phyloP scores from a whole-genome alignment of 2,329 filamentous ascomycete species.

The Aquanectria penicillioides region DNA sequence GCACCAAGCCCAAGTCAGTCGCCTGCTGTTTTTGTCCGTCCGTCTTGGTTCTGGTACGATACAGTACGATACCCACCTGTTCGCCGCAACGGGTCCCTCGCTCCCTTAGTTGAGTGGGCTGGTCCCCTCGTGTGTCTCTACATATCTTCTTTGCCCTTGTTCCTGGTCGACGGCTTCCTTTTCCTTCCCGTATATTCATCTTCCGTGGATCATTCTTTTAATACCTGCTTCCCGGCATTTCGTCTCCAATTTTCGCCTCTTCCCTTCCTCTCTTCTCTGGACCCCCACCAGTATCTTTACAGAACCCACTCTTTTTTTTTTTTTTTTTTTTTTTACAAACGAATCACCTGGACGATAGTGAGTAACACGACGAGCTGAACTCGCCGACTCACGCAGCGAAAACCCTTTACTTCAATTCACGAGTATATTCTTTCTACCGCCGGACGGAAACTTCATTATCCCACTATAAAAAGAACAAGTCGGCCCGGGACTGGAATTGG shows the following conservation, averaged over 20 bases:
- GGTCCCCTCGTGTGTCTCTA: conserved; percentile 26
- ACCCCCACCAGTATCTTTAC: not conserved
- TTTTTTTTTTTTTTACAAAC: conserved; percentile 6
- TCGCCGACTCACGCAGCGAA: not conserved
- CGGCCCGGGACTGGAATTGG: not conserved
- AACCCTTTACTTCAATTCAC: conserved; percentile 13
- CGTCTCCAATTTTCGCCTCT: no score
- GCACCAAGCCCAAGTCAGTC: not conserved
- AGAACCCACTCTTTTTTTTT: not conserved
- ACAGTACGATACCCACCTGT: conserved; percentile 25
- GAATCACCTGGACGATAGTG: not conserved
- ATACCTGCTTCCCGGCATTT: not conserved
- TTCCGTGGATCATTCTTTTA: not conserved
- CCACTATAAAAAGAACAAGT: not conserved
- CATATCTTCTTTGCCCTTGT: conserved; percentile 1
- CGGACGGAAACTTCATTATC: conserved; percentile 7
- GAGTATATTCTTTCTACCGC: conserved; percentile 14
- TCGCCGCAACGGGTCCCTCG: conserved; percentile 7
- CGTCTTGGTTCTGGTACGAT: conserved; percentile 41
- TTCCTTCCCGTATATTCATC: conserved; percentile 11
- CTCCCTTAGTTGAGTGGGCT: conserved; percentile 40
- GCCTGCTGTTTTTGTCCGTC: conserved; percentile 25
- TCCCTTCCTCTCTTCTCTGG: not conserved
- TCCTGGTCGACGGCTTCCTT: not conserved
- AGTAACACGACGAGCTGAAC: conserved; percentile 5